Base-by-base conservation (phyloP, 2,329 filamentous ascomycete species). In the Aureobasidium sp. region DNA sequence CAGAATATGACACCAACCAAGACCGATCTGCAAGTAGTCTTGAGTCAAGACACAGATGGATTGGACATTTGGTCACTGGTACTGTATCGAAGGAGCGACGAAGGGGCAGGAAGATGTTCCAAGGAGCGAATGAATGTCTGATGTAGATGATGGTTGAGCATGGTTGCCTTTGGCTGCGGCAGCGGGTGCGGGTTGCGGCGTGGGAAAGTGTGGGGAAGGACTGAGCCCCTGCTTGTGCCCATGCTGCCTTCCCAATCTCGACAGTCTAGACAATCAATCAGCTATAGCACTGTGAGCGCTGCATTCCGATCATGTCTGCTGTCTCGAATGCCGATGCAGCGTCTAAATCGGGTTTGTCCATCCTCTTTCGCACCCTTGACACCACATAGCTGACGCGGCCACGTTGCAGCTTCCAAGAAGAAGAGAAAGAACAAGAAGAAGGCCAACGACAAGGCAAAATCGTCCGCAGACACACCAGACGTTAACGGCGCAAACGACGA, bases 381-480 rank as follows among this genome's bases (percentile, higher is more conserved):
- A 20, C 17, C 34, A 53, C 13, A 29, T 29, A 15, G 64, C 65
- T 66, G 62, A 66, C 65, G 51, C 61, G 58, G 61, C 53, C 44
- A 58, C 63, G 62, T 58, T 68, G 64, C 66, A 78, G 76, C 74
- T 68, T 69, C 75, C 58, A 84, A 78, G 69, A 80, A 80, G 69
- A 84, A 82, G 75, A 83, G 79, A 70, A 82, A 78, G 72, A 84
- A 80, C 71, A 82, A 81, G 76, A 84, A 82, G 73, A 83, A 82
- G 74, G 75, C 74, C 66, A 73, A 73, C 63, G 73, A 71, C 62
- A 82, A 80, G 69, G 68, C 69, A 23, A 75, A 77, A 63, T 66
- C 68, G 23, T 76, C 75, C 64, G 73, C 73, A 17, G 74, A 75
- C 53, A 59, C 67, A 5, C 63, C 64, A 26, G 75, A 73, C 46